Conservation (phyloP, 345 rosid species). For the Moringa oleifera region DNA sequence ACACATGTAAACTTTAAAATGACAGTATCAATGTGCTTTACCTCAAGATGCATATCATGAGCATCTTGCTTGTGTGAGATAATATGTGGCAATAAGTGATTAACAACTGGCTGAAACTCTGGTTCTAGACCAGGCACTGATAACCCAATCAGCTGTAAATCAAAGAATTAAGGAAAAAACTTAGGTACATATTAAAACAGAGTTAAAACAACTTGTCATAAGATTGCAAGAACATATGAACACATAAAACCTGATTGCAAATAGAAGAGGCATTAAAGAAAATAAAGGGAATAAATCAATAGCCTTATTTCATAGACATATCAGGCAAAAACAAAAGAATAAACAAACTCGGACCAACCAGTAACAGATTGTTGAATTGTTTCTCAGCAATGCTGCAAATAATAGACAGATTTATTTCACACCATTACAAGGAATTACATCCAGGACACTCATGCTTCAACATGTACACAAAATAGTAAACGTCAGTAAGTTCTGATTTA, state of each 20-base stretch:
- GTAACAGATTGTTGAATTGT: too few species aligned
- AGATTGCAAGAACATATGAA: constrained; percentile 3
- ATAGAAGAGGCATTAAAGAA: background rate
- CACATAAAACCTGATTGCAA: background rate
- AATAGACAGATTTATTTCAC: too few species aligned
- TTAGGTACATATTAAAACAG: constrained; percentile 10
- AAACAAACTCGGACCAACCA: too few species aligned
- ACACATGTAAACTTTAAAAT: background rate
- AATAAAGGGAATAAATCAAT: background rate
- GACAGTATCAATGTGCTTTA: constrained; percentile 11
- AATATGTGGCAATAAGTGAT: constrained; percentile 66
- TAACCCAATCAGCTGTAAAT: constrained; percentile 68
- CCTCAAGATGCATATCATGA: constrained; percentile 79
- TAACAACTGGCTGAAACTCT: constrained; percentile 80
- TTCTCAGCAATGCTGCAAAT: too few species aligned
- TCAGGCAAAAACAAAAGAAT: too few species aligned
- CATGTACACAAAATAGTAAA: too few species aligned
- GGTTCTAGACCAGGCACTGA: constrained; percentile 67
- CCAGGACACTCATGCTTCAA: too few species aligned
- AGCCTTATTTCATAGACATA: too few species aligned
- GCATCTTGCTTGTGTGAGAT: constrained; percentile 68
- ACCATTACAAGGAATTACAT: too few species aligned
- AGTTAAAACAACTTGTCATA: constrained; percentile 5
- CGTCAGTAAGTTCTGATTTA: too few species aligned
- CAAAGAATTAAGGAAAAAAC: constrained; percentile 9